A percentile compares a stretch with the other conserved stretches of the same genome.
Conservation (phyloP, 306 rosid species). For the Carpinus viminea region DNA sequence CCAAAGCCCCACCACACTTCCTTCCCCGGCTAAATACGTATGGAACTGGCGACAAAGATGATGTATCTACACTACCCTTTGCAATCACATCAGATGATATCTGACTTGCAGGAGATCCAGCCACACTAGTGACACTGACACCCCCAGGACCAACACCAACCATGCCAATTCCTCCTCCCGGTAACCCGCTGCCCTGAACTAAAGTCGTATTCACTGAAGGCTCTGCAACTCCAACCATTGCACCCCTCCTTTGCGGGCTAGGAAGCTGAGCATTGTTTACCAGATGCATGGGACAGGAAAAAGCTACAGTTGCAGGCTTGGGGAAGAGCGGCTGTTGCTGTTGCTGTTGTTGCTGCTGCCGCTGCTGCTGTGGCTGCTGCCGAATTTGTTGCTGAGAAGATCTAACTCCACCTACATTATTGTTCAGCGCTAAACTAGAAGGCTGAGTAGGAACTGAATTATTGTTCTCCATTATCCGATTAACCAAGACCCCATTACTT, state of each 20-base stretch:
- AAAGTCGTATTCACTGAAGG: slow-evolving; percentile 49
- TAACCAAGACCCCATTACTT: slow-evolving; percentile 45
- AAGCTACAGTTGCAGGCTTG: slow-evolving; percentile 60
- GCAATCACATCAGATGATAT: slow-evolving; percentile 53
- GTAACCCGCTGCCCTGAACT: slow-evolving; percentile 37
- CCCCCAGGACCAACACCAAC: slow-evolving; percentile 48
- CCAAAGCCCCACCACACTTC: slow-evolving; percentile 52
- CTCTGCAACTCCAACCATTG: slow-evolving; percentile 45
- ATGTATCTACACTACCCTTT: slow-evolving; percentile 35
- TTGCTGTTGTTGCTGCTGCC: slow-evolving; percentile 47
- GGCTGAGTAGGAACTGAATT: slow-evolving; percentile 50
- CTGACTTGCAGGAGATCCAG: slow-evolving; percentile 54
- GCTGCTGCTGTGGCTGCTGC: slow-evolving; percentile 46
- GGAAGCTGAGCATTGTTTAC: slow-evolving; percentile 55
- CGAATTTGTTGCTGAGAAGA: slow-evolving; percentile 45
- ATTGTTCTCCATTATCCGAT: slow-evolving; percentile 40
- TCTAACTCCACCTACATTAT: slow-evolving; percentile 36
- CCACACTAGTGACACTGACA: slow-evolving; percentile 39
- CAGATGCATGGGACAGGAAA: slow-evolving; percentile 55
- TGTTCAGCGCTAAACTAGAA: slow-evolving; percentile 38
- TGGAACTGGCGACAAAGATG: slow-evolving; percentile 66
- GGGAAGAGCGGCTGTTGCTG: slow-evolving; percentile 64
- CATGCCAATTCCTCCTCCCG: slow-evolving; percentile 42
- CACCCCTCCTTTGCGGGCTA: slow-evolving; percentile 48
- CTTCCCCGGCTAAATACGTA: slow-evolving; percentile 69